Evolutionary conservation across 2,329 filamentous ascomycete genomes (phyloP), one percentile per base, ranked within the genome.

Genomic region (Amauroascus niger): DNA sequence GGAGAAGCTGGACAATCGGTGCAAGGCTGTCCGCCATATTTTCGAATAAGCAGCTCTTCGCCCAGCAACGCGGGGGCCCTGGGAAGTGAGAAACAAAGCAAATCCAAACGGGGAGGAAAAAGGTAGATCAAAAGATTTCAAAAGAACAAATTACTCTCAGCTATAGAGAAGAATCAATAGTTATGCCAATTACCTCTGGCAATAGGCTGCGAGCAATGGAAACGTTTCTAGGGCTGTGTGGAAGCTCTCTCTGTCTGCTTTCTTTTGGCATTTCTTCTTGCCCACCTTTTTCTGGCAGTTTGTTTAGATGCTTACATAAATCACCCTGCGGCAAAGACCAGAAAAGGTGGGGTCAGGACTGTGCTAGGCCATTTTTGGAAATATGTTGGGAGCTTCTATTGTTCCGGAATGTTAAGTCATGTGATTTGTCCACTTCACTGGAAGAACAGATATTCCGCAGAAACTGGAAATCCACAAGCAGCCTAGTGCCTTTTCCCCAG

Each of bases 1-100:
- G 81, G 59, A 98, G 83, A 70, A 97, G 79, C 77, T 88, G 82
- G 59, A 88, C 86, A 69, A 96, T 74, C 60, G 74, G 71, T 67
- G 79, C 73, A 59, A 83, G 73, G 68, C 81, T 77, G 59, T 76
- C 72, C 63, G 81, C 77, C 81, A 86, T 86, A 64, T 64, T 67
- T 61, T 59, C 59, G 60, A 61, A 58, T 61, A 55, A 62, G 62
- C 55, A n/a, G n/a, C n/a, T n/a, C n/a, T n/a, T 57, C 18, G 26
- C 56, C 37, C 49, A 45, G 49, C 53, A 43, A 56, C 32, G 55
- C 53, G 53, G 45, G 74, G 28, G 26, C 11, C n/a, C n/a, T n/a
- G n/a, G n/a, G n/a, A 13, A 22, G 18, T 39, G 50, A 35, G 37
- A n/a, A 39, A 22, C 14, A 52, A n/a, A n/a, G 11, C 9, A 3